Evolutionary conservation across 305 asterid genomes (phyloP).

Genomic region (Withania somnifera): DNA sequence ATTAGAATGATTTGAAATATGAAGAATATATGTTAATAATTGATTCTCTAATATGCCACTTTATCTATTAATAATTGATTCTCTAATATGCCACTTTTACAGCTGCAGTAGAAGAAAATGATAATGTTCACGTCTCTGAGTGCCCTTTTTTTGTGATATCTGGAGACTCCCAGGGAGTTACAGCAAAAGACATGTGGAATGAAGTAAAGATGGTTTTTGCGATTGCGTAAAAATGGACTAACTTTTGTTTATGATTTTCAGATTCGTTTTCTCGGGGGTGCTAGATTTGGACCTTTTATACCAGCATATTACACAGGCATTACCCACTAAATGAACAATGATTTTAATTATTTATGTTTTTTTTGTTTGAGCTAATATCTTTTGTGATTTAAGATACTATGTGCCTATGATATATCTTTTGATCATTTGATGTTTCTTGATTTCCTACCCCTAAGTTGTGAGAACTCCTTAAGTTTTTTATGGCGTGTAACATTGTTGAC

Average conservation of each 20-base stretch:
- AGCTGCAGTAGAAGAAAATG: slow-evolving; percentile 73
- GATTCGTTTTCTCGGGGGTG: neutral
- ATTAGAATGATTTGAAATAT: too few species aligned
- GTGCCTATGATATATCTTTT: neutral
- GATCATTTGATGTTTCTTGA: neutral
- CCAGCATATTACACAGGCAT: neutral
- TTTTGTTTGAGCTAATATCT: neutral
- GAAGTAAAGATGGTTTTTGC: slow-evolving; percentile 75
- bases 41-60: too few species aligned
- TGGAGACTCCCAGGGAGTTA: slow-evolving; percentile 57
- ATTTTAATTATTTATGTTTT: neutral
- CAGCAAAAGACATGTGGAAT: slow-evolving; percentile 92
- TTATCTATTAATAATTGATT: too few species aligned
- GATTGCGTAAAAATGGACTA: neutral
- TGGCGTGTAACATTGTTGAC: neutral
- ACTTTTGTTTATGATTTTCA: neutral
- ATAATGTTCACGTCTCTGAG: slow-evolving; percentile 63
- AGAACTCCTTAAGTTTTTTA: neutral
- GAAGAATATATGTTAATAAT: too few species aligned
- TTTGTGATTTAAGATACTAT: neutral
- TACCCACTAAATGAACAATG: neutral
- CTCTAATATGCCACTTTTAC: too few species aligned
- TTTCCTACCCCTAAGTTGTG: neutral
- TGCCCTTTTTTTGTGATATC: slow-evolving; percentile 82
- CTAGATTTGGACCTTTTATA: neutral